Evolutionary conservation across 2,329 filamentous ascomycete species (phyloP).

Genomic region (Xylariales sp.): DNA sequence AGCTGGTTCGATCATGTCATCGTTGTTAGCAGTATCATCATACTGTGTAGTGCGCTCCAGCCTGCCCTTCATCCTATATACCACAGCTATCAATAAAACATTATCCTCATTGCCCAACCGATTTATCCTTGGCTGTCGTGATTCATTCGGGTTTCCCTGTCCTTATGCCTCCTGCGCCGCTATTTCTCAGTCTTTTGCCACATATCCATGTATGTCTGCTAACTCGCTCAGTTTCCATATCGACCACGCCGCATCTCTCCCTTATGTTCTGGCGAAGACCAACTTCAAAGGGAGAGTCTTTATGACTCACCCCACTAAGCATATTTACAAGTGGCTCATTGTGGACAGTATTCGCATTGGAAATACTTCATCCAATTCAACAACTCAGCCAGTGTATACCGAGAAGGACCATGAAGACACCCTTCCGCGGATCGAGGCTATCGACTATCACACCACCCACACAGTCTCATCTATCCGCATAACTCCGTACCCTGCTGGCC

Average conservation of each 20-base stretch:
- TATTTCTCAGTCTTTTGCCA: too few relatives aligned
- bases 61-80: slow-evolving; percentile 20
- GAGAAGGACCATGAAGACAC: slow-evolving; percentile 94
- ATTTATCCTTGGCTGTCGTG: slow-evolving; percentile 21
- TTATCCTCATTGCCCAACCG: slow-evolving; percentile 24
- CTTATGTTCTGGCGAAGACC: slow-evolving; percentile 95
- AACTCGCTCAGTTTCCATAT: slow-evolving; percentile 80
- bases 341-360: slow-evolving; percentile 93
- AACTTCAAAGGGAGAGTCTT: slow-evolving; percentile 96
- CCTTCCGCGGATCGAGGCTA: slow-evolving; percentile 91
- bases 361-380: slow-evolving; percentile 59
- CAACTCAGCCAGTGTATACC: slow-evolving; percentile 79
- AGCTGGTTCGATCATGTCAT: slow-evolving; percentile 1
- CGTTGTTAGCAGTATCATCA: slow-evolving; percentile 1
- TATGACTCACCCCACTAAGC: slow-evolving; percentile 99
- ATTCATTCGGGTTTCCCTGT: slow-evolving; percentile 10
- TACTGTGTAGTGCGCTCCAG: slow-evolving; percentile 7
- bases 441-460: slow-evolving; percentile 97
- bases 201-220: too few relatives aligned
- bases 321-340: slow-evolving; percentile 99
- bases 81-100: slow-evolving; percentile 41
- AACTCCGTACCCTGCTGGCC: slow-evolving; percentile 92
- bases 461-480: slow-evolving; percentile 95
- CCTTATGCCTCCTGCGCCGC: neutral
- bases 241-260: slow-evolving; percentile 97